Evolutionary conservation across 75 land plant genomes (phyloP).

Genomic region (Selaginella tamariscina): DNA sequence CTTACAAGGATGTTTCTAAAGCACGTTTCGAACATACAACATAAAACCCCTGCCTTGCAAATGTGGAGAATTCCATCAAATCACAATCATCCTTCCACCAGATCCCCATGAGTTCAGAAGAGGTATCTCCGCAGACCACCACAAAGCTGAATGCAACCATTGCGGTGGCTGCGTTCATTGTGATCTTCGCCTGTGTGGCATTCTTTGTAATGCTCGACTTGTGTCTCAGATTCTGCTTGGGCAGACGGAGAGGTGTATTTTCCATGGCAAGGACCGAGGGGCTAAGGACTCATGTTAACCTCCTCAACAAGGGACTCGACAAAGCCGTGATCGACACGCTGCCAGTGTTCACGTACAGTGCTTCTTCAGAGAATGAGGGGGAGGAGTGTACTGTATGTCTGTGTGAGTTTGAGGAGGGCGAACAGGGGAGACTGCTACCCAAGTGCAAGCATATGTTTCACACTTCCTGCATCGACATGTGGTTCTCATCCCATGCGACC

Average conservation of each 20-base stretch:
- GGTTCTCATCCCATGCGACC: slow-evolving; percentile 58
- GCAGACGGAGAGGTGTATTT: neutral
- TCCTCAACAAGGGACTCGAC: neutral
- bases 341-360: neutral
- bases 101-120: neutral
- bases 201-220: neutral
- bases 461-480: slow-evolving; percentile 51
- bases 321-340: neutral
- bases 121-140: neutral
- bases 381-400: slow-evolving; percentile 60
- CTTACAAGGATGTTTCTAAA: neutral
- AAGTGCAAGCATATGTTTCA: slow-evolving; percentile 77
- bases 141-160: neutral
- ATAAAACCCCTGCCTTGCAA: too few relatives aligned
- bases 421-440: slow-evolving; percentile 50
- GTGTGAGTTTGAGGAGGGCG: slow-evolving; percentile 52
- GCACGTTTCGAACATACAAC: neutral
- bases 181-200: neutral
- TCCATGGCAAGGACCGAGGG: neutral
- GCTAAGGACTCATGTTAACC: neutral
- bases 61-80: neutral
- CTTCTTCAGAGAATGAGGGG: too few relatives aligned
- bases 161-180: neutral
- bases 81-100: neutral
- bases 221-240: neutral